Percentiles rank a stretch among this genome's conserved stretches.
Conservation (phyloP, 495 filamentous ascomycete genomes). For the Podospora sp. region DNA sequence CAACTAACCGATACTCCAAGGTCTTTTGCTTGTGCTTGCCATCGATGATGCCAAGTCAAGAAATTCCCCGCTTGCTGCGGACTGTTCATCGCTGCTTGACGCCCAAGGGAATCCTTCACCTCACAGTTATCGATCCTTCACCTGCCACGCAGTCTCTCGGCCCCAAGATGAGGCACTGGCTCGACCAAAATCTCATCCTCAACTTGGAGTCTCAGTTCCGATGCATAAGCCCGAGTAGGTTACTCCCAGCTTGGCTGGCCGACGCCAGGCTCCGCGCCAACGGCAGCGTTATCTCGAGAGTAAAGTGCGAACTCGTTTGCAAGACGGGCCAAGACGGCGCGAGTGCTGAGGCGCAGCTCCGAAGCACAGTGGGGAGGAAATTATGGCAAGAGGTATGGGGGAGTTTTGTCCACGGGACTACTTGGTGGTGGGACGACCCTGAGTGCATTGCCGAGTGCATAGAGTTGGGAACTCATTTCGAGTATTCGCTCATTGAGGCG, state of each 20-base stretch:
- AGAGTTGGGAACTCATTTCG: conserved; percentile 49
- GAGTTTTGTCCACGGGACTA: conserved; percentile 41
- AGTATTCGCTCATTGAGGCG: conserved; percentile 49
- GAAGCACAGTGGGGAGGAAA: conserved; percentile 42
- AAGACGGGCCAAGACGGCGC: conserved; percentile 13
- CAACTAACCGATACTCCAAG: conserved; percentile 37
- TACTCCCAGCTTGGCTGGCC: conserved; percentile 48
- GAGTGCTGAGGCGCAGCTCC: conserved; percentile 37
- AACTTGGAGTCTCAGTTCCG: conserved; percentile 49
- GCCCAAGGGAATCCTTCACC: conserved; percentile 43
- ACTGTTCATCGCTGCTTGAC: conserved; percentile 43
- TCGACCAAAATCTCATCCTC: conserved; percentile 50
- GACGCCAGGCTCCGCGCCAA: conserved; percentile 41
- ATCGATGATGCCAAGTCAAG: conserved; percentile 39
- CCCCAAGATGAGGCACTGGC: conserved; percentile 48
- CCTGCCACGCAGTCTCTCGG: conserved; percentile 48
- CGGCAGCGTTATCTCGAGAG: conserved; percentile 39
- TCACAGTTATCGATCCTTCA: conserved; percentile 51
- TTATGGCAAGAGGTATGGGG: conserved; percentile 54
- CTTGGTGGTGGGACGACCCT: conserved; percentile 57
- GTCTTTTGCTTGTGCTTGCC: conserved; percentile 43
- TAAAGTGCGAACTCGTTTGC: conserved; percentile 39
- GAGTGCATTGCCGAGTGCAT: conserved; percentile 51
- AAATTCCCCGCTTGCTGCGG: conserved; percentile 42
- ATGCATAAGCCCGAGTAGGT: conserved; percentile 45